These are phyloP conservation scores for Podila clonocystis DNA, from an alignment of 192 early-diverging fungal genomes.

Conservation along the genomic window DNA sequence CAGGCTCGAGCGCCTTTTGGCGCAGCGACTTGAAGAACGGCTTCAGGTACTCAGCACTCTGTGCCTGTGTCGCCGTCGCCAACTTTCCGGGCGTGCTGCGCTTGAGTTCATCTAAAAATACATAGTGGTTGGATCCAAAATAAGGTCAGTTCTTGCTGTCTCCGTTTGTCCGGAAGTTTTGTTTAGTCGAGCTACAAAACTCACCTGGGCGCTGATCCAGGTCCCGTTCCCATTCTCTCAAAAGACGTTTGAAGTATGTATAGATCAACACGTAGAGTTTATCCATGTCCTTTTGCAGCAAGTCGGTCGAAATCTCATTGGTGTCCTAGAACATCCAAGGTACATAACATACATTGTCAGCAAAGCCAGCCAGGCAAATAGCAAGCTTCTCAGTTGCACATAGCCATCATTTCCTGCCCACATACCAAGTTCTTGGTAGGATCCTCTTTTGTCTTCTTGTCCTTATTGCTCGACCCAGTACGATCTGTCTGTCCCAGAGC, in stretches of 20 bases:
- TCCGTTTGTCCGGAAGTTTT: not conserved
- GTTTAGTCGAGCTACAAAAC: not conserved
- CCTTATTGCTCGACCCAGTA: conserved; percentile 55
- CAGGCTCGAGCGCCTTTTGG: conserved; percentile 75
- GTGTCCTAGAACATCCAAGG: conserved; percentile 65
- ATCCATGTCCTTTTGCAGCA: conserved; percentile 84
- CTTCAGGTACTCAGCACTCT: conserved; percentile 88
- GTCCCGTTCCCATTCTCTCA: conserved; percentile 88
- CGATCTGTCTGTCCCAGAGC: conserved; percentile 67
- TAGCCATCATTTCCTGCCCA: not conserved
- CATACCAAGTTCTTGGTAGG: conserved; percentile 57
- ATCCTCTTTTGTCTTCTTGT: conserved; percentile 58
- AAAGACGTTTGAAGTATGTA: conserved; percentile 85
- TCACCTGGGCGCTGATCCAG: conserved; percentile 74
- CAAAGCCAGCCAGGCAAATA: not conserved
- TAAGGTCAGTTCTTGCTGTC: not conserved
- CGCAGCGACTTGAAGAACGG: conserved; percentile 93
- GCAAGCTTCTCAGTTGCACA: not conserved
- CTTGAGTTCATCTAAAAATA: conserved; percentile 70
- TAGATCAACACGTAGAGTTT: conserved; percentile 76
- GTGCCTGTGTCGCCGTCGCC: conserved; percentile 81
- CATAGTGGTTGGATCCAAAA: not conserved
- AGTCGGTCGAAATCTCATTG: conserved; percentile 70
- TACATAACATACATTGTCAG: not conserved
- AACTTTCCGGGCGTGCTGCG: conserved; percentile 83